Conservation (phyloP, 228 moss, liverwort and hornwort genomes). For the Sphagnum fallax region DNA sequence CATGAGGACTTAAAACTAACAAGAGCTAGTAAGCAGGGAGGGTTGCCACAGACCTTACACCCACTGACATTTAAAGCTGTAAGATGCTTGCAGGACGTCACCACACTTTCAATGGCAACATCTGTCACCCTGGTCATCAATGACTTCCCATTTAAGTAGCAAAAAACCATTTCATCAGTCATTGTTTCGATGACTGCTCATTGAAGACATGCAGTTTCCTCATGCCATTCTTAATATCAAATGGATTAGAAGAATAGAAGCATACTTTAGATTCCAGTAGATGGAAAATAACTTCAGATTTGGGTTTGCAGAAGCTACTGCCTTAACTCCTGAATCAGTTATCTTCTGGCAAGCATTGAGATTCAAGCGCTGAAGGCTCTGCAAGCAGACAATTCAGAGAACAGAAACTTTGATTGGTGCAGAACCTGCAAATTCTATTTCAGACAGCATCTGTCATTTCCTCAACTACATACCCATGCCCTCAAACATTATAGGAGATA, state of each 20-base stretch:
- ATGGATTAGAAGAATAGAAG: background rate
- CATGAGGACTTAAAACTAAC: no score
- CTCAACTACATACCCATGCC: constrained; percentile 1
- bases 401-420: no score
- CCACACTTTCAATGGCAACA: constrained; percentile 56
- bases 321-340: constrained; percentile 58
- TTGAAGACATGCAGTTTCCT: background rate
- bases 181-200: no score
- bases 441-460: background rate
- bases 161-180: no score
- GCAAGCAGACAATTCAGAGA: constrained; percentile 7
- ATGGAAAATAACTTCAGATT: constrained; percentile 75
- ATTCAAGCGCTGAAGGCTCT: constrained; percentile 72
- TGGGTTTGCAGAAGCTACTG: constrained; percentile 66
- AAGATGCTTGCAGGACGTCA: constrained; percentile 67
- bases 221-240: background rate
- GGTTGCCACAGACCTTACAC: constrained; percentile 67
- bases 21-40: background rate
- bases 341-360: constrained; percentile 96
- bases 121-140: constrained; percentile 61
- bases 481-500: background rate
- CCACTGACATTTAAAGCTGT: constrained; percentile 82
- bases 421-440: no score
- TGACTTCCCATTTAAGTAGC: background rate
- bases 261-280: constrained; percentile 96